Evolutionary conservation across 2,329 filamentous ascomycete species (phyloP).

Genomic region (Paecilomyces variotii): DNA sequence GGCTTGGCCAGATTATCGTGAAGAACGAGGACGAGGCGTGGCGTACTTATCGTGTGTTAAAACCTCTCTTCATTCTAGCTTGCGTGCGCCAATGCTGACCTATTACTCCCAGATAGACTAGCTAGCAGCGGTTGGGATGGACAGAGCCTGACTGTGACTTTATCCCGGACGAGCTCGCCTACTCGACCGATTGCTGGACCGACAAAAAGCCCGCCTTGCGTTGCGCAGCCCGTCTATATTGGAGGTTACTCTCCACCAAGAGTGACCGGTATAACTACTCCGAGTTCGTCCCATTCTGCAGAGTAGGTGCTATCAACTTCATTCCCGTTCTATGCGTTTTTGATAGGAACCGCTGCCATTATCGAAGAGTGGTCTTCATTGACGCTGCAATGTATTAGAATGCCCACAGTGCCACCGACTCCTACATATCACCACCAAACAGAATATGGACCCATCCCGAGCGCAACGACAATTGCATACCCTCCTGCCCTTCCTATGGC

Average conservation of each 20-base stretch:
- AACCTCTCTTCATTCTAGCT: no score
- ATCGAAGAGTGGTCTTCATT: not conserved
- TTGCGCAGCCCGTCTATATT: conserved; percentile 19
- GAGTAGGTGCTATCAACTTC: not conserved
- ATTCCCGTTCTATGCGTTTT: not conserved
- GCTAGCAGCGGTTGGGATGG: conserved; percentile 37
- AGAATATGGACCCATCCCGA: conserved; percentile 11
- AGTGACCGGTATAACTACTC: conserved; percentile 2
- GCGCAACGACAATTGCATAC: not conserved
- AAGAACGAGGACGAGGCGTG: conserved; percentile 39
- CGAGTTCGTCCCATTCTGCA: not conserved
- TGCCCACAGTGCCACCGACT: conserved; percentile 16
- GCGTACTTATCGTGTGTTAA: conserved; percentile 33
- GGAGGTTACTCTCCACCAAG: conserved; percentile 25
- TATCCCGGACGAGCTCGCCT: conserved; percentile 32
- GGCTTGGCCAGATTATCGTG: conserved; percentile 37
- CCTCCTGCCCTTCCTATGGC: not conserved
- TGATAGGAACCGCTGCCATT: not conserved
- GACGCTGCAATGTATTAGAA: not conserved
- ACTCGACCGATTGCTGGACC: conserved; percentile 36
- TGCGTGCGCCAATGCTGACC: not conserved
- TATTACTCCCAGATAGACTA: conserved; percentile 25
- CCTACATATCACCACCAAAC: conserved; percentile 30
- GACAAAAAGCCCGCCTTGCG: conserved; percentile 28
- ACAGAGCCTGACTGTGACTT: conserved; percentile 34